These are phyloP conservation scores for Neoboletus brunneissimus DNA, from an alignment of 768 basidiomycete genomes.

Conservation along the genomic window DNA sequence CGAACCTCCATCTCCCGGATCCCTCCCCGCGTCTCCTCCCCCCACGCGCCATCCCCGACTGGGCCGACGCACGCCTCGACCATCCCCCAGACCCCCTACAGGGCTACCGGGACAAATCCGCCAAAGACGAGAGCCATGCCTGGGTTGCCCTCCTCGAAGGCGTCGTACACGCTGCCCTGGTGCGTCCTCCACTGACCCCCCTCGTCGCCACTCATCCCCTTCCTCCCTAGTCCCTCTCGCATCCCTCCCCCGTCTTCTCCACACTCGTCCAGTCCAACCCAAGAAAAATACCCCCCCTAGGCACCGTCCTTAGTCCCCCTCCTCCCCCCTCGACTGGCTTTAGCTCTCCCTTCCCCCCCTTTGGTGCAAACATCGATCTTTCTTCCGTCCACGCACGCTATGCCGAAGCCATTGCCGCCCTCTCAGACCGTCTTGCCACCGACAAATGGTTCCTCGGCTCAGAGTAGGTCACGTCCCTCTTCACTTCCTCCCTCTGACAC, in stretches of 20 bases:
- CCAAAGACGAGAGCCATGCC: conserved; percentile 73
- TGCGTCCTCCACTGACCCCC: conserved; percentile 34
- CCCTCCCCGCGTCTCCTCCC: conserved; percentile 52
- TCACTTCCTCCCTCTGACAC: conserved; percentile 4
- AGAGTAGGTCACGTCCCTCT: conserved; percentile 41
- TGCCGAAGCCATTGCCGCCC: conserved; percentile 65
- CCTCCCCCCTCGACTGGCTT: conserved; percentile 72
- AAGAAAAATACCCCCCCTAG: conserved; percentile 35
- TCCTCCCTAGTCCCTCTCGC: conserved; percentile 43
- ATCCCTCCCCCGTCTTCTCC: conserved; percentile 43
- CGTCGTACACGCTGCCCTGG: conserved; percentile 72
- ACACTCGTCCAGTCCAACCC: conserved; percentile 40
- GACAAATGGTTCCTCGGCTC: conserved; percentile 84
- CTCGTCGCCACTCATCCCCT: conserved; percentile 6
- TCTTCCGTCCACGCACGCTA: conserved; percentile 55
- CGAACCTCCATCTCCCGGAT: conserved; percentile 62
- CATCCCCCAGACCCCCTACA: conserved; percentile 48
- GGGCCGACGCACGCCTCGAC: conserved; percentile 59
- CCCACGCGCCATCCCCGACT: conserved; percentile 66
- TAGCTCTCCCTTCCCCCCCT: conserved; percentile 57
- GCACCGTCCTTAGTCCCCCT: conserved; percentile 57
- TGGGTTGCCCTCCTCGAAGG: conserved; percentile 82
- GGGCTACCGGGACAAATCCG: conserved; percentile 59
- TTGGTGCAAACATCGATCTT: conserved; percentile 54
- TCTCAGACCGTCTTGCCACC: conserved; percentile 71